Percentiles rank a stretch among this genome's conserved stretches.
Conservation (phyloP, 345 rosid species). For the Acer yangbiense region DNA sequence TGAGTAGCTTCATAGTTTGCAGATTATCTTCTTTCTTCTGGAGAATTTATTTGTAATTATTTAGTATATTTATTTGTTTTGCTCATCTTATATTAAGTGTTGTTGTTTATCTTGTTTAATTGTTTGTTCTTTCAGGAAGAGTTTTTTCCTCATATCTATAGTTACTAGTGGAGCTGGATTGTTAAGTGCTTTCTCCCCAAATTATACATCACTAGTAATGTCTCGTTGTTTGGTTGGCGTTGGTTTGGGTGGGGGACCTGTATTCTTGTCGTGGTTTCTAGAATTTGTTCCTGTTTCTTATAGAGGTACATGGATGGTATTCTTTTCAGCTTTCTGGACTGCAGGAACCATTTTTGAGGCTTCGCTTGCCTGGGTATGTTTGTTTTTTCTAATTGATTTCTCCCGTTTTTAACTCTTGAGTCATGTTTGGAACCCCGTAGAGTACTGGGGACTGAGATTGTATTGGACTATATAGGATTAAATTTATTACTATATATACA, state of each 20-base stretch:
- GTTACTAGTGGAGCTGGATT: slow-evolving; percentile 57
- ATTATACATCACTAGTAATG: slow-evolving; percentile 34
- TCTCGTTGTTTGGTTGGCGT: slow-evolving; percentile 56
- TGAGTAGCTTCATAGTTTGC: neutral
- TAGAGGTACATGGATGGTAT: slow-evolving; percentile 61
- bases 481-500: too few species aligned
- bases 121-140: slow-evolving; percentile 39
- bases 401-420: neutral
- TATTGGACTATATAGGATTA: too few species aligned
- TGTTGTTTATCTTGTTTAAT: neutral
- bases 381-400: neutral
- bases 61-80: neutral
- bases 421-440: too few species aligned
- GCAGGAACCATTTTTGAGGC: slow-evolving; percentile 62
- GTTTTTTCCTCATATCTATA: slow-evolving; percentile 46
- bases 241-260: slow-evolving; percentile 65
- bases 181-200: slow-evolving; percentile 55
- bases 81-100: neutral
- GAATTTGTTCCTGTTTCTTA: slow-evolving; percentile 62
- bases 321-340: slow-evolving; percentile 57
- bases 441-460: too few species aligned
- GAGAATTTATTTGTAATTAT: neutral
- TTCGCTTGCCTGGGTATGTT: slow-evolving; percentile 57
- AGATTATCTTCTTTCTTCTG: neutral
- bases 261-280: slow-evolving; percentile 55